Evolutionary conservation across 1,284 basidiomycete species (phyloP).

Genomic region (Gymnopus androsaceus): DNA sequence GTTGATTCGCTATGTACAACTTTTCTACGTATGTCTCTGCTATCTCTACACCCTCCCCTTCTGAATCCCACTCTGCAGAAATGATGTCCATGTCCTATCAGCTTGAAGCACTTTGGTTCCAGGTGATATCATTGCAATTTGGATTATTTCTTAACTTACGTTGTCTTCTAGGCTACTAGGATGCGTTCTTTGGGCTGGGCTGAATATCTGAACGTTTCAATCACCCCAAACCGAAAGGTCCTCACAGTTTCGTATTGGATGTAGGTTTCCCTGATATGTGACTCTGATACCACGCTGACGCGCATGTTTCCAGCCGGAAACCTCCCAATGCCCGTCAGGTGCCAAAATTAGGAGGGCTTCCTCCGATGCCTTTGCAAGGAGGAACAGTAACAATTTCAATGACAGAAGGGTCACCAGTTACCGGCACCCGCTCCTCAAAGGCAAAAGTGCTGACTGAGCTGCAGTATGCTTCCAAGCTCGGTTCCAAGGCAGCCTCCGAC

Average conservation of each 20-base stretch:
- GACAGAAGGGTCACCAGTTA: constrained; percentile 38
- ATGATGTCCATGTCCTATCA: constrained; percentile 86
- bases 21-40: constrained; percentile 66
- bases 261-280: constrained; percentile 37
- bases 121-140: constrained; percentile 44
- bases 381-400: constrained; percentile 50
- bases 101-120: constrained; percentile 79
- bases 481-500: constrained; percentile 58
- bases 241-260: constrained; percentile 76
- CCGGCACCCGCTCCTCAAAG: constrained; percentile 46
- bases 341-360: constrained; percentile 34
- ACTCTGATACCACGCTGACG: neutral
- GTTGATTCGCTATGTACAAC: constrained; percentile 76
- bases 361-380: constrained; percentile 62
- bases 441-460: constrained; percentile 60
- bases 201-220: constrained; percentile 64
- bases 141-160: neutral
- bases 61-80: constrained; percentile 44
- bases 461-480: constrained; percentile 62
- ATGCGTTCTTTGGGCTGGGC: constrained; percentile 80
- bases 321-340: constrained; percentile 44
- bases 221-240: constrained; percentile 64
- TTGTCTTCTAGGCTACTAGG: constrained; percentile 53
- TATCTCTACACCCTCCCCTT: neutral
- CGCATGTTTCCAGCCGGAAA: constrained; percentile 42